Evolutionary conservation across 1,284 basidiomycete genomes (phyloP).

Genomic region (Cryptococcus sp.): DNA sequence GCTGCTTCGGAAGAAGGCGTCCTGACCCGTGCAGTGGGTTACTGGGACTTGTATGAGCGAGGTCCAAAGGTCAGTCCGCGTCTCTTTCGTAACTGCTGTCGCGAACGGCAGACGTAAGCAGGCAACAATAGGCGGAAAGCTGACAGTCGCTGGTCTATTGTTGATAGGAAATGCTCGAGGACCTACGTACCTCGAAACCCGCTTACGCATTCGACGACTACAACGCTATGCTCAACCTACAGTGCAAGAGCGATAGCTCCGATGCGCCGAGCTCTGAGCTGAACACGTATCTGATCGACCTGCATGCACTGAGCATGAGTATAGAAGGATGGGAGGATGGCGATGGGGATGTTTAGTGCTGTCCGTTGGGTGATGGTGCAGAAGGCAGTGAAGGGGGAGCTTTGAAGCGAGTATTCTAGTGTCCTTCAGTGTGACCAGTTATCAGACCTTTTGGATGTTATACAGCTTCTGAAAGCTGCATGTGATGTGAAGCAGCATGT

Average conservation of each 20-base stretch:
- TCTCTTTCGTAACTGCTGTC: neutral
- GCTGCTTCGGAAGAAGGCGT: constrained; percentile 64
- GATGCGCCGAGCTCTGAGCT: constrained; percentile 37
- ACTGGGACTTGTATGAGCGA: constrained; percentile 75
- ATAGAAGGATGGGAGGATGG: constrained; percentile 40
- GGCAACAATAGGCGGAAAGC: too few relatives aligned
- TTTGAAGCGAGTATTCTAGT: too few relatives aligned
- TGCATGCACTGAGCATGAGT: constrained; percentile 50
- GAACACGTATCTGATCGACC: constrained; percentile 52
- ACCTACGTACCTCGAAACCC: constrained; percentile 61
- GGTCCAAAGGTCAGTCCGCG: constrained; percentile 66
- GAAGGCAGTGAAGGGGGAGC: too few relatives aligned
- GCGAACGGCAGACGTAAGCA: too few relatives aligned
- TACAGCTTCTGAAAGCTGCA: neutral
- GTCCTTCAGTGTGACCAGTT: too few relatives aligned
- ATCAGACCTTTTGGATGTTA: neutral
- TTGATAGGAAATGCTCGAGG: constrained; percentile 69
- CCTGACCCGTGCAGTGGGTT: constrained; percentile 73
- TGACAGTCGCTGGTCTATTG: neutral
- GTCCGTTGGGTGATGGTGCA: neutral
- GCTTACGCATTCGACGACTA: constrained; percentile 85
- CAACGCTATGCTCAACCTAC: constrained; percentile 80
- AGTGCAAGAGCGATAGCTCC: constrained; percentile 71
- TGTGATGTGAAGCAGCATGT: too few relatives aligned
- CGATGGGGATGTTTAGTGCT: constrained; percentile 6